phyloP scores from a whole-genome alignment of 2,329 filamentous ascomycete genomes.

The Emericellopsis cladophorae region DNA sequence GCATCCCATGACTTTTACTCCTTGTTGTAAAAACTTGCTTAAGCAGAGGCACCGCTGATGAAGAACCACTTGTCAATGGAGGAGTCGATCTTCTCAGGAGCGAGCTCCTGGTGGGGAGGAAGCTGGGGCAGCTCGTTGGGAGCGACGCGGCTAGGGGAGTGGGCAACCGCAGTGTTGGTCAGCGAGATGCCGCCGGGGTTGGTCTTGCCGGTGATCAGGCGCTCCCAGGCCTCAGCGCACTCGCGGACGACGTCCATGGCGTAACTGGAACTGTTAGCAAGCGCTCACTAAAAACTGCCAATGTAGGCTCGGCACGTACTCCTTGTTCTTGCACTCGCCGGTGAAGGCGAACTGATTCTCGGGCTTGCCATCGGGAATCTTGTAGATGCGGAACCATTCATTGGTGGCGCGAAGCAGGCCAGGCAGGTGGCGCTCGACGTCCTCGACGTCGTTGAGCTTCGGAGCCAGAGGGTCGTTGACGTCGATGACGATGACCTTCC shows the following conservation, averaged over 20 bases:
- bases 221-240: constrained; percentile 95
- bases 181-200: constrained; percentile 64
- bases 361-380: constrained; percentile 99
- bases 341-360: constrained; percentile 99
- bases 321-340: constrained; percentile 99
- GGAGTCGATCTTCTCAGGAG: constrained; percentile 80
- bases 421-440: constrained; percentile 95
- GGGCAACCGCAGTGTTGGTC: constrained; percentile 68
- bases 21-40: constrained; percentile 18
- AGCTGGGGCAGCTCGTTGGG: constrained; percentile 62
- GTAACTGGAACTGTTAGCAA: constrained; percentile 43
- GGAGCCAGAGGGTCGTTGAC: constrained; percentile 91
- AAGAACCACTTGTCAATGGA: constrained; percentile 99
- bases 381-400: constrained; percentile 99
- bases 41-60: constrained; percentile 90
- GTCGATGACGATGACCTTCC: constrained; percentile 99
- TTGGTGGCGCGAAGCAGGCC: constrained; percentile 95
- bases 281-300: constrained; percentile 1
- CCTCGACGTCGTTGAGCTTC: constrained; percentile 97
- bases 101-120: constrained; percentile 65
- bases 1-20: background rate
- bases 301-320: constrained; percentile 34
- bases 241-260: constrained; percentile 92
- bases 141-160: constrained; percentile 62
- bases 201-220: constrained; percentile 84